These are phyloP conservation scores for Leishmania tropica DNA, from an alignment of 208 protist species.

Conservation along the genomic window DNA sequence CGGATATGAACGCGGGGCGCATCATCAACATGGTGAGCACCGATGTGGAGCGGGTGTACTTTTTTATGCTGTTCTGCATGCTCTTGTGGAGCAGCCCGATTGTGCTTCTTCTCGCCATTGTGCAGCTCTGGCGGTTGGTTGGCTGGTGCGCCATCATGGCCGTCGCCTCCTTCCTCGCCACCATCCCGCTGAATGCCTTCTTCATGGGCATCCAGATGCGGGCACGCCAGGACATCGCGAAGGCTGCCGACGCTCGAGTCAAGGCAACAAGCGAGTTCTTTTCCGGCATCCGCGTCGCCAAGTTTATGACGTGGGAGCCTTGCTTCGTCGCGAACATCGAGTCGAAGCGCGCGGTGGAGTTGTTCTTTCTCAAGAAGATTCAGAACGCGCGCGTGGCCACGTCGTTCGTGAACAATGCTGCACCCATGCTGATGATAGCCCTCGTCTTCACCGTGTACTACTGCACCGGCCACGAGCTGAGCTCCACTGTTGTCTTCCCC, in stretches of 20 bases:
- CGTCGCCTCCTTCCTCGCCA: constrained; percentile 58
- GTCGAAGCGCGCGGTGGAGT: constrained; percentile 43
- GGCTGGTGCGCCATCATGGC: constrained; percentile 77
- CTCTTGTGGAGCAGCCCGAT: constrained; percentile 58
- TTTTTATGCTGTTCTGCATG: constrained; percentile 53
- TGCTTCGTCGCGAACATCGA: constrained; percentile 57
- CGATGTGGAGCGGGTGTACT: constrained; percentile 58
- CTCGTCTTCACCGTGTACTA: constrained; percentile 42
- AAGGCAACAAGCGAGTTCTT: constrained; percentile 94
- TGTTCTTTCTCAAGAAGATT: constrained; percentile 43
- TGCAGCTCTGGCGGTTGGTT: constrained; percentile 51
- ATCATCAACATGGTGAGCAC: constrained; percentile 90
- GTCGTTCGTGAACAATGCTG: constrained; percentile 58
- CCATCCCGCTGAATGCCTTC: constrained; percentile 71
- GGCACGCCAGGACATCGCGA: constrained; percentile 27
- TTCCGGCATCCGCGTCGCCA: constrained; percentile 91
- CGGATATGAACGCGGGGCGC: constrained; percentile 81
- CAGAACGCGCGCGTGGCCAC: constrained; percentile 38
- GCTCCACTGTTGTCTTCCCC: constrained; percentile 60
- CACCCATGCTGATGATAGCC: constrained; percentile 62
- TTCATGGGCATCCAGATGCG: constrained; percentile 43
- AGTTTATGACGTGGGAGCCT: constrained; percentile 94
- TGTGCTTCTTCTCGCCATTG: constrained; percentile 60
- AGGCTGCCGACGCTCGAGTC: constrained; percentile 82
- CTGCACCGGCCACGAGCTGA: constrained; percentile 55